Evolutionary conservation across 2,329 filamentous ascomycete genomes (phyloP).

Genomic region (Colletotrichum somersetense): DNA sequence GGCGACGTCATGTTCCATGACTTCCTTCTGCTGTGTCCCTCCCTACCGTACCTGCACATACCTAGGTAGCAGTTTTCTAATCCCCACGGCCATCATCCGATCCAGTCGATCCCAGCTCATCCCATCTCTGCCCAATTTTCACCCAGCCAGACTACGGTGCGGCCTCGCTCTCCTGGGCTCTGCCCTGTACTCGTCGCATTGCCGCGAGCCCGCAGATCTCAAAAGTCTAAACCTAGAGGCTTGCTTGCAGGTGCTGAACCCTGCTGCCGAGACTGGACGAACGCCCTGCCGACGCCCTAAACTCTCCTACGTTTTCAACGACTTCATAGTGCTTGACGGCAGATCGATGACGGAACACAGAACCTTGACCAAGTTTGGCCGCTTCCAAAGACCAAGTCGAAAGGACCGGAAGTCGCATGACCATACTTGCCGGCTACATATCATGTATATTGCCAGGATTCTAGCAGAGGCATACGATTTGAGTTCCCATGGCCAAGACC

Average conservation of each 20-base stretch:
- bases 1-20: constrained; percentile 12
- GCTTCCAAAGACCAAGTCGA: background rate
- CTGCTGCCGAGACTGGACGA: background rate
- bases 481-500: too few relatives aligned
- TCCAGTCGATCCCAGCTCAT: constrained; percentile 14
- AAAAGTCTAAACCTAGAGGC: background rate
- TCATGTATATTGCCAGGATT: background rate
- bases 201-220: background rate
- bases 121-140: constrained; percentile 1
- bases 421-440: background rate
- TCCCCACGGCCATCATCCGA: constrained; percentile 25
- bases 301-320: background rate
- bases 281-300: background rate
- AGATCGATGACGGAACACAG: too few relatives aligned
- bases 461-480: background rate
- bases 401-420: too few relatives aligned
- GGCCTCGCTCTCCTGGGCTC: background rate
- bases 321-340: too few relatives aligned
- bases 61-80: background rate
- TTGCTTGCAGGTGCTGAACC: background rate
- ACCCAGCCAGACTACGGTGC: background rate
- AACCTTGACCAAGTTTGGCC: too few relatives aligned
- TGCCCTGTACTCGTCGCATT: constrained; percentile 9
- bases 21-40: background rate
- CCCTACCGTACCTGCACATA: background rate